Conservation (phyloP, 768 basidiomycete genomes). For the Boletus rufocinnamomeus region DNA sequence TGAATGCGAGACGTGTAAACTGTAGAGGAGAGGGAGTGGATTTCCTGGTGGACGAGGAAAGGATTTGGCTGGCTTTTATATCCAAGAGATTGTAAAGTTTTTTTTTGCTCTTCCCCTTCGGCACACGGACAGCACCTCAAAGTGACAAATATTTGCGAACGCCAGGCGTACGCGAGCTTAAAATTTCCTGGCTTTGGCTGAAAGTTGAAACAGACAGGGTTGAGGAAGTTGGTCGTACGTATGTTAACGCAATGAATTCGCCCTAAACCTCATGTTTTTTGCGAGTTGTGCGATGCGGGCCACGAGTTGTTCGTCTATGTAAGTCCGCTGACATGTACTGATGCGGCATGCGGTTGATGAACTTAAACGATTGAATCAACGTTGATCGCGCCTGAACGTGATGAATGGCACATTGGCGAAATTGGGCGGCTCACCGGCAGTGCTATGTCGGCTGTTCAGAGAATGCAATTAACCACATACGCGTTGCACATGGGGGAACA, state of each 20-base stretch:
- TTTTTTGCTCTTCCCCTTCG: neutral
- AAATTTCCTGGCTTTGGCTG: neutral
- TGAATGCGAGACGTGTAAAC: neutral
- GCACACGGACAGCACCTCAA: too few species aligned
- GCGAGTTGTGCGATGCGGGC: neutral
- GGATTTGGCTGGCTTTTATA: neutral
- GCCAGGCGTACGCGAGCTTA: neutral
- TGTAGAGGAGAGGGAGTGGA: neutral
- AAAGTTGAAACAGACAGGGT: too few species aligned
- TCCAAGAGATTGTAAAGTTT: neutral
- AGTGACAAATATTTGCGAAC: neutral
- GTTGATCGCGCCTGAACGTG: too few species aligned
- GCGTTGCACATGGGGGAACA: neutral
- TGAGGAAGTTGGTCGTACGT: neutral
- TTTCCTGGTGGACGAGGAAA: neutral
- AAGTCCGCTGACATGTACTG: too few species aligned
- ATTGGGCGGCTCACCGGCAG: neutral
- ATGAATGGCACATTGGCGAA: neutral
- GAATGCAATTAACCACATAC: neutral
- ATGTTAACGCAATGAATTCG: neutral
- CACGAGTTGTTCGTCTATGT: too few species aligned
- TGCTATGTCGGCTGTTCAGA: neutral
- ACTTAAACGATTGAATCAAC: neutral
- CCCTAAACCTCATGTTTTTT: neutral
- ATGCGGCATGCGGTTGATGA: neutral